Evolutionary conservation across 345 rosid genomes (phyloP).

Genomic region (Garcia nutans): DNA sequence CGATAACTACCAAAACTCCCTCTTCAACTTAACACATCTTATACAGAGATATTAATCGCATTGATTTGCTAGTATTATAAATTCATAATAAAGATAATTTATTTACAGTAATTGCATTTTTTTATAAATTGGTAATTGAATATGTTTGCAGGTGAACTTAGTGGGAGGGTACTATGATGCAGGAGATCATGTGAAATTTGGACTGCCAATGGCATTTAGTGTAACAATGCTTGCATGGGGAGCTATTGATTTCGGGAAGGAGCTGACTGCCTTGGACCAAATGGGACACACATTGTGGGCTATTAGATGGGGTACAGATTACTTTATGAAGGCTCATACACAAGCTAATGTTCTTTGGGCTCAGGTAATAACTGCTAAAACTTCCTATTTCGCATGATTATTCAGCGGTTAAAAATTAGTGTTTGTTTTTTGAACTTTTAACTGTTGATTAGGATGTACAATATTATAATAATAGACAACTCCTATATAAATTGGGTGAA

Average conservation of each 20-base stretch:
- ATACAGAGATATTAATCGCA: no score
- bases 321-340: conserved; percentile 73
- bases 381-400: no score
- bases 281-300: conserved; percentile 49
- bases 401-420: no score
- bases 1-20: no score
- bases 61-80: no score
- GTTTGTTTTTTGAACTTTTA: no score
- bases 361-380: conserved; percentile 38
- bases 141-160: conserved; percentile 21
- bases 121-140: neutral
- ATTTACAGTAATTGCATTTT: no score
- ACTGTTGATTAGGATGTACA: no score
- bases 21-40: no score
- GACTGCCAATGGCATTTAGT: conserved; percentile 32
- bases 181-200: conserved; percentile 35
- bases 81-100: no score
- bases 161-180: conserved; percentile 37
- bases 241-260: conserved; percentile 26
- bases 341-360: conserved; percentile 75
- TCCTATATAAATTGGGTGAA: no score
- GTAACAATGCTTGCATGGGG: conserved; percentile 36
- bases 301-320: conserved; percentile 81
- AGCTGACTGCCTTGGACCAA: conserved; percentile 15
- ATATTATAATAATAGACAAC: no score